Conservation (phyloP, 495 filamentous ascomycete genomes). For the Xeromyces bisporus region DNA sequence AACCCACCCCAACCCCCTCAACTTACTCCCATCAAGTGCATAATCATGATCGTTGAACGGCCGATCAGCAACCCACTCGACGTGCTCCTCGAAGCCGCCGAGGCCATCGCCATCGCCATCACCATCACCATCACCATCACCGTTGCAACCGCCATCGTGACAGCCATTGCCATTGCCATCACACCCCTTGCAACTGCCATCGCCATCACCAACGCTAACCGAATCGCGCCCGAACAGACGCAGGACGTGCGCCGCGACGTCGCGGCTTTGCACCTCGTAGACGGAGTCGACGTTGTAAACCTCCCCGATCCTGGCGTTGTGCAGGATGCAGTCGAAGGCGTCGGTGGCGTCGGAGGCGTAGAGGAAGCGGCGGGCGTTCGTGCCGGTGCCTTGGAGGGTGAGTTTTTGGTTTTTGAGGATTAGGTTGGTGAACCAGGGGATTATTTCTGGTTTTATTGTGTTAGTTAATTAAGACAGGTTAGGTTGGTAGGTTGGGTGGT, state of each 20-base stretch:
- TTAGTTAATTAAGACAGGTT: constrained; percentile 4
- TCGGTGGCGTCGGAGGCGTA: constrained; percentile 60
- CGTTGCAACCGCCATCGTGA: no score
- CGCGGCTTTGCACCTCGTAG: constrained; percentile 47
- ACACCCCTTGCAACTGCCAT: no score
- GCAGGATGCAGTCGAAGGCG: constrained; percentile 60
- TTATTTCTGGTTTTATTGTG: constrained; percentile 44
- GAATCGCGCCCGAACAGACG: constrained; percentile 27
- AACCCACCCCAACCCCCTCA: constrained; percentile 47
- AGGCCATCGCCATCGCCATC: no score
- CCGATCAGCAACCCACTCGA: constrained; percentile 44
- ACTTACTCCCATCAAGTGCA: constrained; percentile 48
- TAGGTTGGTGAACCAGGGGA: constrained; percentile 54
- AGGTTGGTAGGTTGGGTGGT: neutral
- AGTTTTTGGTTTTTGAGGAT: constrained; percentile 40
- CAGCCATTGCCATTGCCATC: no score
- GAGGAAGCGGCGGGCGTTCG: constrained; percentile 48
- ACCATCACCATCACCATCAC: no score
- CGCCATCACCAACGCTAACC: no score
- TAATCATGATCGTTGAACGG: constrained; percentile 61
- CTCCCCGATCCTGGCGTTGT: constrained; percentile 46
- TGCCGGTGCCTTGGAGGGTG: constrained; percentile 53
- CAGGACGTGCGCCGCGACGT: constrained; percentile 42
- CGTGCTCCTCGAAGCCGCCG: constrained; percentile 7
- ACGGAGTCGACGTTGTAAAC: constrained; percentile 58